These are phyloP conservation scores for Candolleomyces eurysporus DNA, from an alignment of 768 basidiomycete genomes.

Conservation along the genomic window DNA sequence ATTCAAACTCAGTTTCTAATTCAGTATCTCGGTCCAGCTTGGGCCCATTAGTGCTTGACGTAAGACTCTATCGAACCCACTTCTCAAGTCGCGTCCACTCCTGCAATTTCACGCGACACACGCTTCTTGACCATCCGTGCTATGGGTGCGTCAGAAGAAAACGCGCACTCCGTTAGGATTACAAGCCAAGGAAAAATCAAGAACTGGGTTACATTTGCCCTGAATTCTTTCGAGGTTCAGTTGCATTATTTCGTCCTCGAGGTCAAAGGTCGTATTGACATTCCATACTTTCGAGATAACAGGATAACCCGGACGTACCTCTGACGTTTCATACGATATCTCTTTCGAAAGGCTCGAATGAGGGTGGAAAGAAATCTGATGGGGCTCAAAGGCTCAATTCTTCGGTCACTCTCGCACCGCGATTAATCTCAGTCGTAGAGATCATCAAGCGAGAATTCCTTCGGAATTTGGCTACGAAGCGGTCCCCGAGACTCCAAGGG, in stretches of 20 bases:
- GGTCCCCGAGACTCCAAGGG: conserved; percentile 44
- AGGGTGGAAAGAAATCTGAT: conserved; percentile 6
- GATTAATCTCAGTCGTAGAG: conserved; percentile 76
- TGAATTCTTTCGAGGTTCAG: conserved; percentile 53
- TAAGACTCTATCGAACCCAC: too few relatives aligned
- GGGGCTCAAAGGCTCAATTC: conserved; percentile 24
- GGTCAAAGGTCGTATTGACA: not conserved
- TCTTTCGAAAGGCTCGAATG: conserved; percentile 29
- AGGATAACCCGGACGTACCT: conserved; percentile 47
- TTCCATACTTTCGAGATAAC: not conserved
- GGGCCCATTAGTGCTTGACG: too few relatives aligned
- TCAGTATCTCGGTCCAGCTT: too few relatives aligned
- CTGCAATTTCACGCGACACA: too few relatives aligned
- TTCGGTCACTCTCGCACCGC: conserved; percentile 41
- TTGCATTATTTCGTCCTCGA: conserved; percentile 4
- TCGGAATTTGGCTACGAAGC: conserved; percentile 44
- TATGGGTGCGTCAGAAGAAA: not conserved
- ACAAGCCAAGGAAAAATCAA: conserved; percentile 56
- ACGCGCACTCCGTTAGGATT: conserved; percentile 38
- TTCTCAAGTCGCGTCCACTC: too few relatives aligned
- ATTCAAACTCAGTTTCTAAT: too few relatives aligned
- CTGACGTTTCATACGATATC: conserved; percentile 57
- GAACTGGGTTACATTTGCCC: conserved; percentile 49
- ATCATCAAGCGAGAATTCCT: conserved; percentile 83
- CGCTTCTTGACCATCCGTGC: too few relatives aligned